Evolutionary conservation across 345 rosid species (phyloP).

Genomic region (Leavenworthia alabamica): DNA sequence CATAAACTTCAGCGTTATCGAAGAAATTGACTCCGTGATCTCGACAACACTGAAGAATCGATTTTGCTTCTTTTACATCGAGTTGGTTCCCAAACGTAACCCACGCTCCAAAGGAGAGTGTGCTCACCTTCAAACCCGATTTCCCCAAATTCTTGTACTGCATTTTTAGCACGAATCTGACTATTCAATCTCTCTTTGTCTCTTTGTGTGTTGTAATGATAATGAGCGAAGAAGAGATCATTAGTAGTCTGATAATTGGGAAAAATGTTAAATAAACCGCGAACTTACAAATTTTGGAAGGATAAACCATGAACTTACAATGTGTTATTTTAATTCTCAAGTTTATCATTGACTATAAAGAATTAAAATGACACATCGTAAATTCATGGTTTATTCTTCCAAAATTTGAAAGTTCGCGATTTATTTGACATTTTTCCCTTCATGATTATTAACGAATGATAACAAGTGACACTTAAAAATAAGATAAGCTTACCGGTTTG

Average conservation of each 20-base stretch:
- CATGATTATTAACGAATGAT: too few relatives aligned
- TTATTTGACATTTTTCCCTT: too few relatives aligned
- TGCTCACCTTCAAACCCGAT: slow-evolving; percentile 89
- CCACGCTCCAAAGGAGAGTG: slow-evolving; percentile 89
- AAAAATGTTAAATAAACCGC: too few relatives aligned
- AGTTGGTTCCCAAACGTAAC: slow-evolving; percentile 96
- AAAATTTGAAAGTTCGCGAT: too few relatives aligned
- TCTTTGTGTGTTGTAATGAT: background rate
- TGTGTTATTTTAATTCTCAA: too few relatives aligned
- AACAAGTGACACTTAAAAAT: background rate
- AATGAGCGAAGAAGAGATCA: background rate
- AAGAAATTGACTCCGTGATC: slow-evolving; percentile 94
- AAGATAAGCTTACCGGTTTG: slow-evolving; percentile 8
- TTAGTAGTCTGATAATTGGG: too few relatives aligned
- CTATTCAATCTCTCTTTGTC: slow-evolving; percentile 6
- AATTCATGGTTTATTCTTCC: too few relatives aligned
- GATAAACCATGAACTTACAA: too few relatives aligned
- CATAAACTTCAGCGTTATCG: slow-evolving; percentile 98
- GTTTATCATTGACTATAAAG: too few relatives aligned
- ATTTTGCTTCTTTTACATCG: slow-evolving; percentile 93
- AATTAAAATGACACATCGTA: too few relatives aligned
- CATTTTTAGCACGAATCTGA: slow-evolving; percentile 37
- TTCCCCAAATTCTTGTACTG: slow-evolving; percentile 86
- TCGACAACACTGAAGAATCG: slow-evolving; percentile 84
- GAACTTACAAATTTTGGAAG: too few relatives aligned